Evolutionary conservation across 768 basidiomycete genomes (phyloP).

Genomic region (Collybia nuda): DNA sequence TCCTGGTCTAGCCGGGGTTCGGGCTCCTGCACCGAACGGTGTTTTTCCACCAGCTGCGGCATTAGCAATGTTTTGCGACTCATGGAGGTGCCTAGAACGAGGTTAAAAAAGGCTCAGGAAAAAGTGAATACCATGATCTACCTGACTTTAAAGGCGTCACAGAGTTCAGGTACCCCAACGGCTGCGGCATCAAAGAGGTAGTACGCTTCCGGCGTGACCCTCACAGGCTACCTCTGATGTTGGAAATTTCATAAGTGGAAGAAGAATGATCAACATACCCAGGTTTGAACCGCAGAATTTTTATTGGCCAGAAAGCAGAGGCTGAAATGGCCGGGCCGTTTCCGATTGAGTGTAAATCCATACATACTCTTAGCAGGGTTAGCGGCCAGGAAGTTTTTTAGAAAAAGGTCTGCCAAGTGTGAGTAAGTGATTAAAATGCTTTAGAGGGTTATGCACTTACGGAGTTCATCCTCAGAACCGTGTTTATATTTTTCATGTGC

Average conservation of each 20-base stretch:
- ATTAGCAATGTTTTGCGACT: slow-evolving; percentile 62
- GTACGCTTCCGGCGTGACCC: slow-evolving; percentile 86
- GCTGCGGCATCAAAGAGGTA: slow-evolving; percentile 89
- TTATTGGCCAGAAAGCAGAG: slow-evolving; percentile 93
- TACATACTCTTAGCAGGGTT: slow-evolving; percentile 96
- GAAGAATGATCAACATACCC: slow-evolving; percentile 55
- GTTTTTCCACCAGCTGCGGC: slow-evolving; percentile 68
- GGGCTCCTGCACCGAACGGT: slow-evolving; percentile 71
- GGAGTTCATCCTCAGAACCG: slow-evolving; percentile 84
- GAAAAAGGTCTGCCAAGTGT: slow-evolving; percentile 64
- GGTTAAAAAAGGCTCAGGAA: slow-evolving; percentile 5
- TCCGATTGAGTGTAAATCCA: slow-evolving; percentile 89
- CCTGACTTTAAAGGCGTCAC: slow-evolving; percentile 96
- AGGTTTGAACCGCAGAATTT: slow-evolving; percentile 84
- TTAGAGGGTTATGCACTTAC: slow-evolving; percentile 48
- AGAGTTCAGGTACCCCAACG: slow-evolving; percentile 88
- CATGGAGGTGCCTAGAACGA: slow-evolving; percentile 64
- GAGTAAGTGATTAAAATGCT: slow-evolving; percentile 1
- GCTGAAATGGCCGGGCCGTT: slow-evolving; percentile 89
- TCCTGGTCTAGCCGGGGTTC: slow-evolving; percentile 78
- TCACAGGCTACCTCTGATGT: slow-evolving; percentile 60
- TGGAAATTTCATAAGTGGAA: background rate
- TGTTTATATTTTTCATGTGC: slow-evolving; percentile 93
- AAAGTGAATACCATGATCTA: slow-evolving; percentile 24
- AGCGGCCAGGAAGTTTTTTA: slow-evolving; percentile 89